Percentiles rank a stretch among this genome's conserved stretches.
phyloP scores from a whole-genome alignment of 768 basidiomycete genomes.

The Multifurca ochricompacta region DNA sequence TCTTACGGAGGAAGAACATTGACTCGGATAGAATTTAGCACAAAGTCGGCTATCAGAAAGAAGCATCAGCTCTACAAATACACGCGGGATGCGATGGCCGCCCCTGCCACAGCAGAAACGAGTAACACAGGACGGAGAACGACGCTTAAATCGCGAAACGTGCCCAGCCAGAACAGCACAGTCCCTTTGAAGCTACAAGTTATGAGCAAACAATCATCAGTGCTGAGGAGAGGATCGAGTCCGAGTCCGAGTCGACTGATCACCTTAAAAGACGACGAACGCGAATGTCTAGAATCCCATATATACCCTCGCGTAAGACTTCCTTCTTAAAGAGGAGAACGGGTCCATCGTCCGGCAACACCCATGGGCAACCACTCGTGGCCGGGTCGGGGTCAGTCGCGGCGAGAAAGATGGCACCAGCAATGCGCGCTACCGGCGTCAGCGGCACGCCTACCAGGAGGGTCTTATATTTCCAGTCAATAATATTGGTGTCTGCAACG shows the following conservation, averaged over 20 bases:
- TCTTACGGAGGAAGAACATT: too few species aligned
- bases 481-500: conserved; percentile 39
- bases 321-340: conserved; percentile 41
- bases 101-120: neutral
- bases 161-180: neutral
- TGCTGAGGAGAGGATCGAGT: neutral
- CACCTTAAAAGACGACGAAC: neutral
- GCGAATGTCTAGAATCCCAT: conserved; percentile 38
- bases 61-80: too few species aligned
- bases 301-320: conserved; percentile 43
- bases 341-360: conserved; percentile 44
- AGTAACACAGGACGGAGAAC: neutral
- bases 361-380: conserved; percentile 40
- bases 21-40: neutral
- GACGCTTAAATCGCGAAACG: neutral
- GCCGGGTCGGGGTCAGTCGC: conserved; percentile 38
- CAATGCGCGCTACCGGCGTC: conserved; percentile 40
- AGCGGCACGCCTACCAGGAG: conserved; percentile 43
- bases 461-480: conserved; percentile 34
- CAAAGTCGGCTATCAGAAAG: neutral
- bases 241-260: neutral
- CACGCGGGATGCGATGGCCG: neutral
- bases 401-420: conserved; percentile 45
- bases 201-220: neutral
- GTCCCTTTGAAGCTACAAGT: neutral